Conservation (phyloP, 2,329 filamentous ascomycete genomes). For the Colletotrichum eleusines region DNA sequence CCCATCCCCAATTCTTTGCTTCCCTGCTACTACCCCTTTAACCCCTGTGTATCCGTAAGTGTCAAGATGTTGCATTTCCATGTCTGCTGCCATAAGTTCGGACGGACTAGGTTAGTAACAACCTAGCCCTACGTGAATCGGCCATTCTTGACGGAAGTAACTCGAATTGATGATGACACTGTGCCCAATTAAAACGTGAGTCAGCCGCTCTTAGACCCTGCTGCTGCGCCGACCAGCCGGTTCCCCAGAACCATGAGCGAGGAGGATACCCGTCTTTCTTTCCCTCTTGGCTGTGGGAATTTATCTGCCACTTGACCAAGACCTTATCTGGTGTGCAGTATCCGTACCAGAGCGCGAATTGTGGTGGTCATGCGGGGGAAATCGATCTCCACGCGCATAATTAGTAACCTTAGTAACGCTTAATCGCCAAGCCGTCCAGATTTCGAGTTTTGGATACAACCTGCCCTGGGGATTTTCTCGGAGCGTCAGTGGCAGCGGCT, state of each 20-base stretch:
- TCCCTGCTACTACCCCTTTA: too few species aligned
- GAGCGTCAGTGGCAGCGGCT: neutral
- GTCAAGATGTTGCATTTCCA: slow-evolving; percentile 3
- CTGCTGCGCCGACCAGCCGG: slow-evolving; percentile 20
- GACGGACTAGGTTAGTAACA: slow-evolving; percentile 15
- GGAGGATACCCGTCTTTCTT: neutral
- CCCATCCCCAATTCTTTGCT: neutral
- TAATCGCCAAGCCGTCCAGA: slow-evolving; percentile 31
- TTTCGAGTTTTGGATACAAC: slow-evolving; percentile 27
- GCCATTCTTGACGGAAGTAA: slow-evolving; percentile 27
- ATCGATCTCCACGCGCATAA: slow-evolving; percentile 3
- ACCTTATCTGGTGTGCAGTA: neutral
- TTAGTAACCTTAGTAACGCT: neutral
- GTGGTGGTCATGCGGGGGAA: slow-evolving; percentile 5
- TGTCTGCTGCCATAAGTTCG: slow-evolving; percentile 15
- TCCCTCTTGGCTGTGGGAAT: neutral
- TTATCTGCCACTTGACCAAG: neutral
- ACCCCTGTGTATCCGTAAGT: too few species aligned
- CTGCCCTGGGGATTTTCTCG: slow-evolving; percentile 14
- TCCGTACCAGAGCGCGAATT: slow-evolving; percentile 6
- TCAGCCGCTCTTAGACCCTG: neutral
- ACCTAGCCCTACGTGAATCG: neutral
- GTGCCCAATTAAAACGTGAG: slow-evolving; percentile 1
- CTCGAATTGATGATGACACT: slow-evolving; percentile 17
- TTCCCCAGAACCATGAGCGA: neutral